phyloP scores from a whole-genome alignment of 2,329 filamentous ascomycete genomes.

The Cyanodermella asteris region DNA sequence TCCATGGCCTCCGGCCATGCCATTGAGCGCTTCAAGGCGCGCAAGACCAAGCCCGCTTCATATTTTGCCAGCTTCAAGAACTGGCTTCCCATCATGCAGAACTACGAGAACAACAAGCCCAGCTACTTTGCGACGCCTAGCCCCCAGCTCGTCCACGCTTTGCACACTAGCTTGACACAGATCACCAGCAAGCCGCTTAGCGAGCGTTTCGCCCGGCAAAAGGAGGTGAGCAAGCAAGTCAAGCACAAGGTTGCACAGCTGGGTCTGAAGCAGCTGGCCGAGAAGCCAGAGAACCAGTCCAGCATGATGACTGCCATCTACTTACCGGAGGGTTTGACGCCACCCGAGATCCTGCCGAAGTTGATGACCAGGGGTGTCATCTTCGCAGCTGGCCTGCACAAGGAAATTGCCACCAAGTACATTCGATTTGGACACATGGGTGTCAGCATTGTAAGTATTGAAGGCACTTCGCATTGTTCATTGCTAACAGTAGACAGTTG shows the following conservation, averaged over 20 bases:
- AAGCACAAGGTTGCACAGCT: slow-evolving; percentile 65
- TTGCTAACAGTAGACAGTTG: no score
- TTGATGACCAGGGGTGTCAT: slow-evolving; percentile 72
- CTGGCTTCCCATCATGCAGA: slow-evolving; percentile 97
- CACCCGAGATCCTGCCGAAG: slow-evolving; percentile 65
- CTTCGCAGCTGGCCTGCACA: slow-evolving; percentile 89
- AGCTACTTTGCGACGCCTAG: slow-evolving; percentile 96
- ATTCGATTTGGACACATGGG: slow-evolving; percentile 97
- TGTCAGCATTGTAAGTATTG: no score
- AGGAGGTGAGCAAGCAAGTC: slow-evolving; percentile 57
- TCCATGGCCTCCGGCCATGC: slow-evolving; percentile 81
- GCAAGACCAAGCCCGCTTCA: slow-evolving; percentile 61
- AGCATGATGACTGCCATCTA: slow-evolving; percentile 98
- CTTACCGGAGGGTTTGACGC: slow-evolving; percentile 62
- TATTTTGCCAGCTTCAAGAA: slow-evolving; percentile 97
- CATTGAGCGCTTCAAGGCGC: slow-evolving; percentile 54
- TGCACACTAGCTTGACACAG: slow-evolving; percentile 72
- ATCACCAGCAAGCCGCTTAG: slow-evolving; percentile 62
- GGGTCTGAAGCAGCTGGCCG: slow-evolving; percentile 69
- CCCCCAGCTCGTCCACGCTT: slow-evolving; percentile 77
- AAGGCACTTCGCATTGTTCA: no score
- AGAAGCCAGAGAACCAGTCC: slow-evolving; percentile 73
- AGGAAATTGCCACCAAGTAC: slow-evolving; percentile 83
- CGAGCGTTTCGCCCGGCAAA: slow-evolving; percentile 66
- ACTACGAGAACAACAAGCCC: slow-evolving; percentile 93